Percentiles rank a stretch among this genome's conserved stretches.
Conservation (phyloP, 2,329 filamentous ascomycete species). For the Colletotrichum navitas region DNA sequence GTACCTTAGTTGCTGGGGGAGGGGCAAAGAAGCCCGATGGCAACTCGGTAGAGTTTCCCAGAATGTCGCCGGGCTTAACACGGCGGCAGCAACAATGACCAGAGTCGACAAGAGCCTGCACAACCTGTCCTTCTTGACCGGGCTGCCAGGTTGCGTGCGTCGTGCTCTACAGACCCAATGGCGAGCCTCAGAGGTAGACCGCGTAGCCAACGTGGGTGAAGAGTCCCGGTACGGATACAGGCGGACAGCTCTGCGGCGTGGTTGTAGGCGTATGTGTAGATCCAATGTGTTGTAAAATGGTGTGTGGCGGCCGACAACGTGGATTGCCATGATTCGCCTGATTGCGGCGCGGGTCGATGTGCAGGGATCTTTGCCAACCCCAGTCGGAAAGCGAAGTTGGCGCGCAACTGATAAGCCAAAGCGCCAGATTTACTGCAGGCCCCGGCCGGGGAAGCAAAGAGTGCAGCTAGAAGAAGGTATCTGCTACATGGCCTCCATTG, state of each 20-base stretch:
- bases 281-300: slow-evolving; percentile 27
- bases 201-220: slow-evolving; percentile 23
- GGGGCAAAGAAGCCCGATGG: background rate
- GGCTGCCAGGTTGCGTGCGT: slow-evolving; percentile 11
- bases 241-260: slow-evolving; percentile 13
- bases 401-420: slow-evolving; percentile 42
- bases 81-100: background rate
- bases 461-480: background rate
- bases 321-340: slow-evolving; percentile 43
- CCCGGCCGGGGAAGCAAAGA: slow-evolving; percentile 29
- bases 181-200: slow-evolving; percentile 13
- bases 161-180: background rate
- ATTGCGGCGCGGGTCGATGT: slow-evolving; percentile 27
- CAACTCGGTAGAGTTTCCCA: background rate
- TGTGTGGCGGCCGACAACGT: slow-evolving; percentile 43
- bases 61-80: slow-evolving; percentile 1
- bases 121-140: background rate
- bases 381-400: slow-evolving; percentile 32
- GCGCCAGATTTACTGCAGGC: slow-evolving; percentile 37
- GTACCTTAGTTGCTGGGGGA: background rate
- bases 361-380: slow-evolving; percentile 32
- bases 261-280: slow-evolving; percentile 16
- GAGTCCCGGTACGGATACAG: slow-evolving; percentile 10
- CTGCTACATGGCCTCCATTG: slow-evolving; percentile 16
- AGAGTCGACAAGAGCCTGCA: slow-evolving; percentile 3